Percentiles rank a stretch among this genome's conserved stretches.
Conservation (phyloP, 2,329 filamentous ascomycete species). For the Sphaceloma murrayae region DNA sequence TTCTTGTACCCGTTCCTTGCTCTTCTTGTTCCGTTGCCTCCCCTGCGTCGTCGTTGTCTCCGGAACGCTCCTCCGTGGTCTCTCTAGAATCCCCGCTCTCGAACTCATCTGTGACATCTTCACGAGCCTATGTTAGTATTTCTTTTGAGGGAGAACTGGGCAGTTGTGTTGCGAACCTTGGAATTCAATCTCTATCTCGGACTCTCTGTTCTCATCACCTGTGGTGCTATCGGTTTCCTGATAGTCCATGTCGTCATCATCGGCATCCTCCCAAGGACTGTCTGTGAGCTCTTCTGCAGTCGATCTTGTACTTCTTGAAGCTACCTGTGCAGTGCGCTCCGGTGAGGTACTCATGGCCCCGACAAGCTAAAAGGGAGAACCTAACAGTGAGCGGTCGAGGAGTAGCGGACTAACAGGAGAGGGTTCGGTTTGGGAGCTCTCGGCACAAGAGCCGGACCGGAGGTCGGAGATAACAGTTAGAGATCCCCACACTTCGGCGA, state of each 20-base stretch:
- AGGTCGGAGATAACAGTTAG: too few relatives aligned
- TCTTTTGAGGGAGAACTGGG: too few relatives aligned
- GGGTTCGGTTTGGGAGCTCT: too few relatives aligned
- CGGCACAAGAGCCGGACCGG: constrained; percentile 9
- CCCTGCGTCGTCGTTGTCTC: constrained; percentile 25
- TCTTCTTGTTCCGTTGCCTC: constrained; percentile 30
- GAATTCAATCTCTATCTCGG: constrained; percentile 30
- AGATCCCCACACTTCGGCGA: too few relatives aligned
- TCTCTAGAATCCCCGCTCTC: constrained; percentile 32
- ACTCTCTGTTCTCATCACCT: constrained; percentile 29
- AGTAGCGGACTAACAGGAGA: too few relatives aligned
- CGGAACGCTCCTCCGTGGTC: constrained; percentile 26
- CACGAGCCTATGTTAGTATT: constrained; percentile 24
- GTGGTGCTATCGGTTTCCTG: constrained; percentile 35
- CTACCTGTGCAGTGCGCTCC: background rate
- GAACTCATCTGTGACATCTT: constrained; percentile 36
- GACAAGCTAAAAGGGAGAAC: background rate
- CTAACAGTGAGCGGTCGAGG: too few relatives aligned
- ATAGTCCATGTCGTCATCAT: constrained; percentile 46
- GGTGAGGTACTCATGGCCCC: constrained; percentile 3
- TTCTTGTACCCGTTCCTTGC: constrained; percentile 18
- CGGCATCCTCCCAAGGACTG: constrained; percentile 18
- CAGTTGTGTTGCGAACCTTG: too few relatives aligned
- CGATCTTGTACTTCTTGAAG: background rate
- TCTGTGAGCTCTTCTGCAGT: constrained; percentile 2